Percentiles rank a stretch among this genome's conserved stretches.
These are phyloP conservation scores for Petunia axillaris DNA, from an alignment of 257 asterid species.

Conservation along the genomic window DNA sequence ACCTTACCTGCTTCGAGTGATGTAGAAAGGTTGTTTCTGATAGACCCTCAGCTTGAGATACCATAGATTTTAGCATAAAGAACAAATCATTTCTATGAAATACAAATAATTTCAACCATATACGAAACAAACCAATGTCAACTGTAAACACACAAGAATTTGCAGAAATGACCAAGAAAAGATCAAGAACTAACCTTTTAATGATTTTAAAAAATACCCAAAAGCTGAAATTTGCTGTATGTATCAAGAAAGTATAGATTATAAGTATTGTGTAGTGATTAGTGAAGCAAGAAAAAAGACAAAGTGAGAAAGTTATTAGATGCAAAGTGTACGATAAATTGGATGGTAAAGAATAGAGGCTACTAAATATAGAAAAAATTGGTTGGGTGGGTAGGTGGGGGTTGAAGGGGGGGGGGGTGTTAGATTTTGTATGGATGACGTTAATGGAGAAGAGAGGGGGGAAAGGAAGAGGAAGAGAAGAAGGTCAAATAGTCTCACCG, in stretches of 20 bases:
- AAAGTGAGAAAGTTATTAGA: background rate
- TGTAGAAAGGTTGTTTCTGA: too few relatives aligned
- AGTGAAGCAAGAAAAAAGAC: background rate
- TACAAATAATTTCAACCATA: background rate
- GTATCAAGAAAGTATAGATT: background rate
- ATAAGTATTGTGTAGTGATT: background rate
- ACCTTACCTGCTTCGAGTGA: too few relatives aligned
- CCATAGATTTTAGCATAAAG: background rate
- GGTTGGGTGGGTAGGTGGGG: too few relatives aligned
- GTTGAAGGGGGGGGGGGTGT: background rate
- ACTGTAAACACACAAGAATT: background rate
- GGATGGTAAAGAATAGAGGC: constrained; percentile 19
- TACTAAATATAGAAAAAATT: constrained; percentile 11
- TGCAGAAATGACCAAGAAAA: background rate
- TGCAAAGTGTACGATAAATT: constrained; percentile 7
- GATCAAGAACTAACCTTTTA: constrained; percentile 4
- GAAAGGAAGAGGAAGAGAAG: constrained; percentile 21
- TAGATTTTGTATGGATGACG: constrained; percentile 18
- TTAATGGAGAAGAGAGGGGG: constrained; percentile 11
- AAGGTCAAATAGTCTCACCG: constrained; percentile 15
- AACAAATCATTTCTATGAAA: background rate
- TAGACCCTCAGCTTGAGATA: too few relatives aligned
- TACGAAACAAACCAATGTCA: background rate
- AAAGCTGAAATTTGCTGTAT: background rate
- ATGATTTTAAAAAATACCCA: background rate